phyloP scores from a whole-genome alignment of 1,284 basidiomycete species.

The Fomitopsis pinicola region DNA sequence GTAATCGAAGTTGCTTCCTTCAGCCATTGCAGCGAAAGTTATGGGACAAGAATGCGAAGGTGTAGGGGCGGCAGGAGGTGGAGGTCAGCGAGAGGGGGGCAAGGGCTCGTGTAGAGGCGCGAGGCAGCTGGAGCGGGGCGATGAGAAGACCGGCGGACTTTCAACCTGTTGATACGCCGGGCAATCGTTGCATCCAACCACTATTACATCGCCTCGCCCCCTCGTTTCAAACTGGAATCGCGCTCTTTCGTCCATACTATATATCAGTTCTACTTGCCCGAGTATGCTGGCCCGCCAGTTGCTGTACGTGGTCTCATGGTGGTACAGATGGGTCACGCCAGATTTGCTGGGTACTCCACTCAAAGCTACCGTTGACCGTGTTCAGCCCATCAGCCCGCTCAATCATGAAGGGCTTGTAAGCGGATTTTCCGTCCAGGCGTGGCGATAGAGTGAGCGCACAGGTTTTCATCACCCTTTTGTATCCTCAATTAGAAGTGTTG shows the following conservation, averaged over 20 bases:
- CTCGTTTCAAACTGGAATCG: not conserved
- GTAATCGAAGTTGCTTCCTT: constrained; percentile 90
- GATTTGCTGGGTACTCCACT: too few relatives aligned
- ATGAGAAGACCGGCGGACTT: constrained; percentile 13
- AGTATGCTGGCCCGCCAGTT: not conserved
- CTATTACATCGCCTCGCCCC: not conserved
- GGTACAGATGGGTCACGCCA: not conserved
- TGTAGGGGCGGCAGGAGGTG: not conserved
- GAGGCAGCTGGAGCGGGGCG: not conserved
- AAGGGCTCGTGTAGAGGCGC: constrained; percentile 9
- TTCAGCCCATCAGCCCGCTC: not conserved
- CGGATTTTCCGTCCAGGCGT: not conserved
- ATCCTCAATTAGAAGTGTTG: too few relatives aligned
- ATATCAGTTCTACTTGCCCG: not conserved
- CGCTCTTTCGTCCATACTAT: not conserved
- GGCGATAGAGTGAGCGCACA: not conserved
- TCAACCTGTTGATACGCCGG: constrained; percentile 5
- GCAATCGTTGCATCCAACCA: not conserved
- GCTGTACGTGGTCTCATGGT: not conserved
- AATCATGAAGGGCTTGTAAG: not conserved
- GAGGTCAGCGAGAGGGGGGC: constrained; percentile 1
- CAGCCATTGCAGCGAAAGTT: constrained; percentile 61
- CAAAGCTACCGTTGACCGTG: too few relatives aligned
- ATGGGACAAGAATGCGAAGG: constrained; percentile 3
- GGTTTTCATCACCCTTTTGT: not conserved